A percentile compares a stretch with the other conserved stretches of the same genome.
phyloP scores from a whole-genome alignment of 2,329 filamentous ascomycete genomes.

The Paracoccidioides lutzii region DNA sequence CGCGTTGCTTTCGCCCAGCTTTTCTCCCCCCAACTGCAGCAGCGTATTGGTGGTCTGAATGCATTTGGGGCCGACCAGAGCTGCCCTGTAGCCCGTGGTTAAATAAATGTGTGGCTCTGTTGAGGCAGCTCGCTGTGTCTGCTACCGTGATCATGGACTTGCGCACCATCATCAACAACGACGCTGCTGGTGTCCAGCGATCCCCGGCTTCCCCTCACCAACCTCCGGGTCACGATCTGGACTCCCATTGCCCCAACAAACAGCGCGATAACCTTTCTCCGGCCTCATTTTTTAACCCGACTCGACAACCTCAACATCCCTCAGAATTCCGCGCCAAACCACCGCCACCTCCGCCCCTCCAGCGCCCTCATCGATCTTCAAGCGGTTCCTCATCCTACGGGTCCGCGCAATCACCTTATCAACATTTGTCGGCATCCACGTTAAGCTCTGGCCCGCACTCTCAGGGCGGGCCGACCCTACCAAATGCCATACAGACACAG shows the following conservation, averaged over 20 bases:
- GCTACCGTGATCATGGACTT: conserved; percentile 35
- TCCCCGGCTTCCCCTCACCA: conserved; percentile 8
- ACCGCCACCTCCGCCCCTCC: conserved; percentile 32
- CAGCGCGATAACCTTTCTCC: conserved; percentile 4
- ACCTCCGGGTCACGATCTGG: background rate
- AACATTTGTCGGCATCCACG: conserved; percentile 23
- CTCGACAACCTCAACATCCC: background rate
- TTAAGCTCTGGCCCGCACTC: conserved; percentile 17
- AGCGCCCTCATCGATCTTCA: conserved; percentile 34
- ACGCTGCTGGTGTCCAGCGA: conserved; percentile 22
- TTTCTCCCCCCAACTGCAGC: background rate
- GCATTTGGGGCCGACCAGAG: background rate
- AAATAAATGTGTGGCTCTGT: background rate
- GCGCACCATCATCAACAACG: conserved; percentile 40
- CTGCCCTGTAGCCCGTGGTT: background rate
- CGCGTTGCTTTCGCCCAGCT: background rate
- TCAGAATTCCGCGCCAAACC: conserved; percentile 11
- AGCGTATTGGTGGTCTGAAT: background rate
- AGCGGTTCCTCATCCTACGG: conserved; percentile 28
- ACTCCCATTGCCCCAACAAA: background rate
- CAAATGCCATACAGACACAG: conserved; percentile 4
- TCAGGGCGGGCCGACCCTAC: conserved; percentile 21
- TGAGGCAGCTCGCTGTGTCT: background rate
- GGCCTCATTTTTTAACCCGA: background rate
- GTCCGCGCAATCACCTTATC: conserved; percentile 29